A percentile compares a stretch with the other conserved stretches of the same genome.
These are phyloP conservation scores for Kalaharituber pfeilii DNA, from an alignment of 2,329 filamentous ascomycete genomes.

Conservation along the genomic window DNA sequence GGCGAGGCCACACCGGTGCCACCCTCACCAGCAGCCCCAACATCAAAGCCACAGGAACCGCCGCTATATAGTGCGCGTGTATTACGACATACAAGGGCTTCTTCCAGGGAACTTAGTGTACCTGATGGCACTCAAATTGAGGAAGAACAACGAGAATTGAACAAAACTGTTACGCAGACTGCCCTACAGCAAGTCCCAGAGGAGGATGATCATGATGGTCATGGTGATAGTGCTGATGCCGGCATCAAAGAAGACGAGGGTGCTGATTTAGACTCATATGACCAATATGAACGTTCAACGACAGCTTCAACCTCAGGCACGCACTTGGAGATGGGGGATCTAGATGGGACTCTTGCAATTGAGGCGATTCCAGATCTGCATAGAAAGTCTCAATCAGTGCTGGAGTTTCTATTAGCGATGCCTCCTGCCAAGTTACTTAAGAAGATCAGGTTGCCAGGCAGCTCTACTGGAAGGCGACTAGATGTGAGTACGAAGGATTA, in stretches of 20 bases:
- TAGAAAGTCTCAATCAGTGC: constrained; percentile 24
- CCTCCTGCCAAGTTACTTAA: constrained; percentile 14
- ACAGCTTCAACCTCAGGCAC: constrained; percentile 20
- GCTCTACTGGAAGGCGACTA: constrained; percentile 7
- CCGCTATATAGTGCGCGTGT: neutral
- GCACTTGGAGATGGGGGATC: constrained; percentile 22
- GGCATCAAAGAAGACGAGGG: neutral
- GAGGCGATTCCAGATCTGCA: constrained; percentile 29
- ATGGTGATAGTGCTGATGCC: neutral
- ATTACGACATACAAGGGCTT: neutral
- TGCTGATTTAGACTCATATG: neutral
- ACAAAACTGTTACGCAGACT: too few relatives aligned
- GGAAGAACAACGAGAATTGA: neutral
- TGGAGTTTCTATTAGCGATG: constrained; percentile 27
- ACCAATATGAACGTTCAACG: neutral
- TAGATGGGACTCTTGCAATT: constrained; percentile 27
- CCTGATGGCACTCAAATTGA: too few relatives aligned
- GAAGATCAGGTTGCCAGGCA: constrained; percentile 7
- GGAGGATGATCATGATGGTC: neutral
- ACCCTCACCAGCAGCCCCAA: neutral
- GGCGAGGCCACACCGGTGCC: neutral
- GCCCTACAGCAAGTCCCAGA: neutral
- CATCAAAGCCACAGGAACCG: neutral
- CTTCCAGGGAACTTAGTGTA: neutral
- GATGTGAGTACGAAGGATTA: constrained; percentile 10